Base-by-base conservation (phyloP, 2,329 filamentous ascomycete genomes). In the Venturia carpophila region DNA sequence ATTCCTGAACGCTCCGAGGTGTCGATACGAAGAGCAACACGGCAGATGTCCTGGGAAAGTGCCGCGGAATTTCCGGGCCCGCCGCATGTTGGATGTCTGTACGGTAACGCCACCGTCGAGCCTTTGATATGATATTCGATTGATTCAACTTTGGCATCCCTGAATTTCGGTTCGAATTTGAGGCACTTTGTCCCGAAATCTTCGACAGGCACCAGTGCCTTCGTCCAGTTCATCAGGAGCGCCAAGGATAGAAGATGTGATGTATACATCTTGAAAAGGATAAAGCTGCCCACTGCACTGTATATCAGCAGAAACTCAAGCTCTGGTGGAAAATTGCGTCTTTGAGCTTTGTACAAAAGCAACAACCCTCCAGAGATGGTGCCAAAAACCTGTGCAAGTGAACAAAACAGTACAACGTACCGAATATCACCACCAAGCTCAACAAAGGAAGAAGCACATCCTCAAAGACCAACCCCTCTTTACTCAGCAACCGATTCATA, bases 1-100 rank as follows among this genome's bases (percentile, higher is more conserved):
- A 79, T 76, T 17, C 75, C 76, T n/a, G 75, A 78, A 43, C 73
- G 71, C 24, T 71, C 69, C 5, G 74, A 75, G 0, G 77, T 79
- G 7, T 74, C 69, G 4, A 79, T 75, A 56, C 75, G 71, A 52
- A 79, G 72, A 3, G 72, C 71, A n/a, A 79, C 68, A 11, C 78
- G 74, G 67, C 78, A 79, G 3, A 78, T 69, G 30, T 65, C 56
- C 13, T 64, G 47, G n/a, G n/a, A 27, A 21, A 65, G 30, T 2
- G 17, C 21, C 17, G 43, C 52, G 5, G 64, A 65, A 37, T 27
- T 52, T 3, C 64, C 64, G 43, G 56, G 56, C 19, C 64, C 64
- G 10, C 64, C 64, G 21, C 64, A 65, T 21, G 64, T 65, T 19
- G 30, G 3, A 62, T 65, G 34, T 45, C 64, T n/a, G 27, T 65